These are phyloP conservation scores for Exophiala alcalophila DNA, from an alignment of 2,329 filamentous ascomycete species.

Conservation along the genomic window DNA sequence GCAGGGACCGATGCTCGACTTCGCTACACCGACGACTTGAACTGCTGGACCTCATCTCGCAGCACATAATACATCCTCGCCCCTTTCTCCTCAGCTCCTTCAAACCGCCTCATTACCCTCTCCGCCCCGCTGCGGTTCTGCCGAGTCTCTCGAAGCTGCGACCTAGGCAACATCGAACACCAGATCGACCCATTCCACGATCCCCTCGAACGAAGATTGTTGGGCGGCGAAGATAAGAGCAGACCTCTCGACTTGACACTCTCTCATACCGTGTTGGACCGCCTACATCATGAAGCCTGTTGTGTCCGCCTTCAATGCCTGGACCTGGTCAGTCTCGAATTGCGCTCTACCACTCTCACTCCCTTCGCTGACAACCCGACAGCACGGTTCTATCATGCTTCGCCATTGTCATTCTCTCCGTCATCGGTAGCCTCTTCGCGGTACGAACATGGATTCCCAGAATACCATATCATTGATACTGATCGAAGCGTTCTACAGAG, in stretches of 20 bases:
- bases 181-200: no score
- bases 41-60: no score
- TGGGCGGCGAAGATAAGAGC: no score
- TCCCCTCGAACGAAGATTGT: no score
- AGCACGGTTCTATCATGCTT: conserved; percentile 70
- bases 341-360: not conserved
- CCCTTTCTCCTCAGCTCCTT: no score
- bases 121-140: no score
- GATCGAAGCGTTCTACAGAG: conserved; percentile 37
- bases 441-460: conserved; percentile 40
- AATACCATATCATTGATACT: not conserved
- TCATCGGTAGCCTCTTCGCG: conserved; percentile 71
- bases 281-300: conserved; percentile 79
- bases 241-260: conserved; percentile 1
- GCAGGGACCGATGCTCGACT: no score
- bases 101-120: no score
- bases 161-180: no score
- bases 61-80: no score
- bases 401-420: conserved; percentile 62
- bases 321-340: conserved; percentile 72
- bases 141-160: no score
- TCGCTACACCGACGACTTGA: no score
- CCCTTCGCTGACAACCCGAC: conserved; percentile 23
- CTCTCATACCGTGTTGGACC: conserved; percentile 1
- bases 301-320: conserved; percentile 86